Base-by-base conservation (phyloP, 768 basidiomycete species). In the Serendipita indica region DNA sequence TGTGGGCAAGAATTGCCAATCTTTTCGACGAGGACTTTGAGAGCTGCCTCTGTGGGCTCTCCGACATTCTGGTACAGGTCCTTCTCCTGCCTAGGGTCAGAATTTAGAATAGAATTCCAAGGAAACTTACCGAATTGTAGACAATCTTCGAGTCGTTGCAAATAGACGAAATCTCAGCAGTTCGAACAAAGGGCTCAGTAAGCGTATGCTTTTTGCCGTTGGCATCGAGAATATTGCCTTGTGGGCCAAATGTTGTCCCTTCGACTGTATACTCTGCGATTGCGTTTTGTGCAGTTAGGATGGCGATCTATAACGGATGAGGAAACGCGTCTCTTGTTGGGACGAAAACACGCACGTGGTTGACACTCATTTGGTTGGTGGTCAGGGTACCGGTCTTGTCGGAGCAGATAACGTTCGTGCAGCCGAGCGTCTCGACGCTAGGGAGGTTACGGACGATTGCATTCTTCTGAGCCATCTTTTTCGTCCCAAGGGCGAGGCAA, bases 381-480 rank as follows among this genome's bases (percentile, higher is more conserved):
- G 92, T 96, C 66, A 96, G 67, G 33, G 91, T 93, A 52, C 93
- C 93, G 25, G 94, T 99, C 77, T 99, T 99, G 73, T 99, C 94
- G 2, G 91, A 93, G 70, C 94, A 99, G 64, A 99, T 98, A 52
- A 99, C 91, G 68, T 96, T 97, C 39, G 93, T 96, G 74, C 92
- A 93, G 0, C 94, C 94, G 4, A 99, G 76, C 35, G 94, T 98
- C 73, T 99, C 94, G 32, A 99, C 96, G 62, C 87, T 90, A 5
- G 94, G 96, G 62, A 99, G 74, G 70, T 94, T 93, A 65, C 93
- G 75, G 58, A 99, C 94, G 65, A 99, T 99, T 1, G 94, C 94
- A 62, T 97, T 96, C 73, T 93, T 88, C 75, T 96, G 88, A 0
- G 94, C 93, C 94, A 99, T 99, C 72, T 96, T 97, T 75, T 96